Evolutionary conservation across 495 filamentous ascomycete species (phyloP).

Genomic region (Penicillium macrosclerotiorum): DNA sequence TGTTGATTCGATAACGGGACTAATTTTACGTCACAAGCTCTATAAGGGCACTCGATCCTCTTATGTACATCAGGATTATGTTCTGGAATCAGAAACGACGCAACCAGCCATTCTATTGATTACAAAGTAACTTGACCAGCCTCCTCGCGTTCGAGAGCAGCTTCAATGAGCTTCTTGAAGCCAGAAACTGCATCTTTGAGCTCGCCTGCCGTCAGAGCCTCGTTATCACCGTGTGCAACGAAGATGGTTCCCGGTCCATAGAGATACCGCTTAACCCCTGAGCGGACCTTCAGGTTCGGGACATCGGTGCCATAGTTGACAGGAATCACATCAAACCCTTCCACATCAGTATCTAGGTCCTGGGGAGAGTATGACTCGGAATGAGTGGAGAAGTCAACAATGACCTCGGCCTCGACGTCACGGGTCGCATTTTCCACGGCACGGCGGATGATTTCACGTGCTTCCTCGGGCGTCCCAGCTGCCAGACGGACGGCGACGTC

Average conservation of each 20-base stretch:
- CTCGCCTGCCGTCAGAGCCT: conserved; percentile 69
- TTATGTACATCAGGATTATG: no score
- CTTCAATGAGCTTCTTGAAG: conserved; percentile 67
- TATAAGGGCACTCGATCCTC: no score
- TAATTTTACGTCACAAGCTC: no score
- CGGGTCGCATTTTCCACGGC: conserved; percentile 59
- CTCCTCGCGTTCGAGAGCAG: conserved; percentile 48
- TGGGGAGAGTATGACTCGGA: conserved; percentile 68
- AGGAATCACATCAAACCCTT: conserved; percentile 74
- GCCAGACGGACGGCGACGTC: conserved; percentile 71
- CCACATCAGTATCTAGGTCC: conserved; percentile 74
- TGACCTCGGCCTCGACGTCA: conserved; percentile 56
- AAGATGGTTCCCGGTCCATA: conserved; percentile 88
- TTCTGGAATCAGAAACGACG: no score
- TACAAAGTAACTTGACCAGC: neutral
- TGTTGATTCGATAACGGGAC: no score
- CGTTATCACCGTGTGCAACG: conserved; percentile 84
- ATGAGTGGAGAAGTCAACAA: conserved; percentile 49
- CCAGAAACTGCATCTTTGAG: conserved; percentile 67
- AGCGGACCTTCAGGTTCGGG: conserved; percentile 59
- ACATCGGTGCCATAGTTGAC: conserved; percentile 95
- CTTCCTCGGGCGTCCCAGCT: conserved; percentile 58
- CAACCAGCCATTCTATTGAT: neutral
- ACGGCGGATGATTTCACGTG: conserved; percentile 47
- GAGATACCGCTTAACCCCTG: conserved; percentile 70